A percentile compares a stretch with the other conserved stretches of the same genome.
Conservation (phyloP, 192 early-diverging fungal species). For the Ambispora gerdemannii region DNA sequence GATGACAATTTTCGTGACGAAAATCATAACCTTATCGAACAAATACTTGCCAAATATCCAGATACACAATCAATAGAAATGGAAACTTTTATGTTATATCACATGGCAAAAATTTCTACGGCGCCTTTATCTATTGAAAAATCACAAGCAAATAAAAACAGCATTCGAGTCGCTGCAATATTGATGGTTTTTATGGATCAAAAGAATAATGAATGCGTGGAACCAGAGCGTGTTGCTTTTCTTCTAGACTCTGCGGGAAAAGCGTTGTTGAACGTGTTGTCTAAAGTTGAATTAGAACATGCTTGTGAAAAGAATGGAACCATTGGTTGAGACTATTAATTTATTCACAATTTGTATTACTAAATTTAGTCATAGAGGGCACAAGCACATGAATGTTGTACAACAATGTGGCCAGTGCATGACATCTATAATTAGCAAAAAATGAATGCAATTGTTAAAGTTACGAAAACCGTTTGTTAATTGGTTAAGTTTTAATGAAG, state of each 20-base stretch:
- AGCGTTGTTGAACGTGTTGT: not conserved
- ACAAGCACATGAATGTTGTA: too few relatives aligned
- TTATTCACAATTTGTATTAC: too few relatives aligned
- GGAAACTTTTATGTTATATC: conserved; percentile 84
- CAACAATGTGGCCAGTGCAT: too few relatives aligned
- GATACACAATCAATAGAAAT: conserved; percentile 70
- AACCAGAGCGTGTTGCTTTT: not conserved
- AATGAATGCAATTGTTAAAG: too few relatives aligned
- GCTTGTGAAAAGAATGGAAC: too few relatives aligned
- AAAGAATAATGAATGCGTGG: not conserved
- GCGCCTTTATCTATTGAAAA: not conserved
- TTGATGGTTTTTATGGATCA: not conserved
- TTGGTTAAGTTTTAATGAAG: too few relatives aligned
- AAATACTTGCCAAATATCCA: conserved; percentile 49
- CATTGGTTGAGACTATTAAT: too few relatives aligned
- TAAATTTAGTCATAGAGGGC: too few relatives aligned
- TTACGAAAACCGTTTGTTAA: too few relatives aligned
- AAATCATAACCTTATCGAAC: conserved; percentile 62
- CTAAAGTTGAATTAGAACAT: not conserved
- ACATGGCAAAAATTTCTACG: conserved; percentile 60
- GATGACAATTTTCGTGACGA: conserved; percentile 73
- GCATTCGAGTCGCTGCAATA: not conserved
- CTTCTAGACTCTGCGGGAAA: not conserved
- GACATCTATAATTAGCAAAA: too few relatives aligned
- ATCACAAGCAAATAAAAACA: not conserved